Conservation (phyloP, 495 filamentous ascomycete species). For the Aspergillus conjunctus region DNA sequence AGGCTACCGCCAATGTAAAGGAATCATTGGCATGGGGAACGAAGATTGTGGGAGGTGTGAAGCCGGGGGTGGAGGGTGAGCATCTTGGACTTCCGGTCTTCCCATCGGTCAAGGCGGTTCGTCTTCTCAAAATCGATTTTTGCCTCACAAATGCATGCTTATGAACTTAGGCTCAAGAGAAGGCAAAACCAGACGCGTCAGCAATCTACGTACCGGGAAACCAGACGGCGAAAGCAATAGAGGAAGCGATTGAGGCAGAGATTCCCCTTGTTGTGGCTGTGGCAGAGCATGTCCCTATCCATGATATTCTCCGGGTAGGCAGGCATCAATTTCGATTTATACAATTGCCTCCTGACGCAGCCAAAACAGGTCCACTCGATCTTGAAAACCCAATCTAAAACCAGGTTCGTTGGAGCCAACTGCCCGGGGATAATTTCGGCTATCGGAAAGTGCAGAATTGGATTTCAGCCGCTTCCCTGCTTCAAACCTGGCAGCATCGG, state of each 20-base stretch:
- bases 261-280: constrained; percentile 87
- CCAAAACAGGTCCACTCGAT: constrained; percentile 76
- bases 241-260: constrained; percentile 87
- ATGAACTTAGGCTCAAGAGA: constrained; percentile 63
- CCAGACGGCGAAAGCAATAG: constrained; percentile 75
- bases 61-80: constrained; percentile 72
- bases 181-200: constrained; percentile 80
- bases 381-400: constrained; percentile 76
- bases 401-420: constrained; percentile 81
- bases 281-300: constrained; percentile 87
- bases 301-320: constrained; percentile 76
- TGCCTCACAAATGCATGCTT: constrained; percentile 7
- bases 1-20: constrained; percentile 81
- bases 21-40: constrained; percentile 86
- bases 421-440: constrained; percentile 88
- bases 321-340: not conserved
- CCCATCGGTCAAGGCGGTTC: constrained; percentile 66
- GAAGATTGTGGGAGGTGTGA: constrained; percentile 85
- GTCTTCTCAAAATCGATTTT: constrained; percentile 19
- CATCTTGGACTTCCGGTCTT: constrained; percentile 82
- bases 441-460: constrained; percentile 78
- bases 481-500: constrained; percentile 76
- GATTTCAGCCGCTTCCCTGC: constrained; percentile 80
- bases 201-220: constrained; percentile 84
- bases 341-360: not conserved